Percentiles rank a stretch among this genome's conserved stretches.
Evolutionary conservation across 768 basidiomycete species (phyloP).

Genomic region (Clavulina sp.): DNA sequence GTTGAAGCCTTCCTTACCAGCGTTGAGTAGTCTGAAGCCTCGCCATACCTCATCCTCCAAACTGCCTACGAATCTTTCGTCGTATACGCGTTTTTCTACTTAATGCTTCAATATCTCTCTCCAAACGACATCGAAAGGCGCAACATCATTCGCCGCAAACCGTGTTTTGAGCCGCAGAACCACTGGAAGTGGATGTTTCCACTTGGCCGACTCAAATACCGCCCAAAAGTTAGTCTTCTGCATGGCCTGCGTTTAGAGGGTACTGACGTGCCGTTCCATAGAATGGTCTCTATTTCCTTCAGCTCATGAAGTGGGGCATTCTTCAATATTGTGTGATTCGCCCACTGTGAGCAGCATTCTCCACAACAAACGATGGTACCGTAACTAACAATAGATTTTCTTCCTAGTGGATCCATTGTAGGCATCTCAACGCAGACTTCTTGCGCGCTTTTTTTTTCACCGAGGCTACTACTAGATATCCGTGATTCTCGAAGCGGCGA

Average conservation of each 20-base stretch:
- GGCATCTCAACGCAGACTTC: too few relatives aligned
- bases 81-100: slow-evolving; percentile 61
- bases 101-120: slow-evolving; percentile 53
- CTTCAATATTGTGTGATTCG: slow-evolving; percentile 55
- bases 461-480: slow-evolving; percentile 15
- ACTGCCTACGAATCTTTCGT: slow-evolving; percentile 66
- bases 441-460: too few relatives aligned
- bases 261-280: slow-evolving; percentile 13
- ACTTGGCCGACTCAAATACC: slow-evolving; percentile 41
- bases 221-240: slow-evolving; percentile 30
- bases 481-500: slow-evolving; percentile 41
- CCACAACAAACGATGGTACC: background rate
- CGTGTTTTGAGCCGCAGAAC: slow-evolving; percentile 12
- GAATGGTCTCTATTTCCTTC: slow-evolving; percentile 53
- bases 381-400: background rate
- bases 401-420: too few relatives aligned
- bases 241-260: background rate
- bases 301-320: slow-evolving; percentile 62
- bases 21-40: slow-evolving; percentile 37
- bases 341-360: slow-evolving; percentile 28
- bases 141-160: slow-evolving; percentile 32
- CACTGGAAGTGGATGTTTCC: slow-evolving; percentile 53
- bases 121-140: slow-evolving; percentile 44
- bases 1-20: slow-evolving; percentile 3
- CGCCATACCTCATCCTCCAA: slow-evolving; percentile 48